Evolutionary conservation across 2,329 filamentous ascomycete species (phyloP).

Genomic region (Beauveria australis): DNA sequence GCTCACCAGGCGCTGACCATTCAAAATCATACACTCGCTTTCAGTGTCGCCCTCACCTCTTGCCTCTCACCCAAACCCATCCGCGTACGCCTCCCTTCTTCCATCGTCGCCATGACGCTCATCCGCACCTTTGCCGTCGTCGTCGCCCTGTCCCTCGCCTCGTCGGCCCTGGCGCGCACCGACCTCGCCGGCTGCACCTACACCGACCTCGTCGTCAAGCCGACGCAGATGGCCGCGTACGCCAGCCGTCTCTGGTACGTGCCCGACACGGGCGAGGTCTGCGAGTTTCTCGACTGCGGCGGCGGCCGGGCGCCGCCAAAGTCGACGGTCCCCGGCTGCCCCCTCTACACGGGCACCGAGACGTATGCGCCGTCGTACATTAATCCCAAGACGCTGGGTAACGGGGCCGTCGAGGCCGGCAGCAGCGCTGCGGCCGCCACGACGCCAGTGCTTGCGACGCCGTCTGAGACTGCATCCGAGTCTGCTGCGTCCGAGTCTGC

Average conservation of each 20-base stretch:
- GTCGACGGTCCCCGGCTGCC: slow-evolving; percentile 54
- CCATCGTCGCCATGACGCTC: background rate
- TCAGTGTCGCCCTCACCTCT: no score
- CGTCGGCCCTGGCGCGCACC: slow-evolving; percentile 33
- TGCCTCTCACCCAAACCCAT: no score
- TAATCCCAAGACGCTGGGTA: slow-evolving; percentile 22
- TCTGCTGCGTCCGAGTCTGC: no score
- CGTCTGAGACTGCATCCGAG: background rate
- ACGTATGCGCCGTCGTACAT: slow-evolving; percentile 37
- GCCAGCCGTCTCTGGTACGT: slow-evolving; percentile 39
- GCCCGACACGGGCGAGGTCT: slow-evolving; percentile 56
- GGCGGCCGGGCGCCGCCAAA: slow-evolving; percentile 58
- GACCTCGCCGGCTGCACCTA: slow-evolving; percentile 38
- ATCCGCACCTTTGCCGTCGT: slow-evolving; percentile 16
- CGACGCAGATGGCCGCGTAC: slow-evolving; percentile 26
- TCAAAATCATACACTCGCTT: no score
- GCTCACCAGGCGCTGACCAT: no score
- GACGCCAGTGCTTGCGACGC: background rate
- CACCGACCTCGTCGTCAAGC: slow-evolving; percentile 24
- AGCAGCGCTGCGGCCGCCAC: background rate
- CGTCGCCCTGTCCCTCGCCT: slow-evolving; percentile 21
- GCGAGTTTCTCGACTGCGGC: slow-evolving; percentile 57
- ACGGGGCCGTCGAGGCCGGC: background rate
- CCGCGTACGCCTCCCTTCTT: no score
- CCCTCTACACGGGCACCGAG: slow-evolving; percentile 42